Conservation (phyloP, 192 early-diverging fungal species). For the Funneliformis mosseae region DNA sequence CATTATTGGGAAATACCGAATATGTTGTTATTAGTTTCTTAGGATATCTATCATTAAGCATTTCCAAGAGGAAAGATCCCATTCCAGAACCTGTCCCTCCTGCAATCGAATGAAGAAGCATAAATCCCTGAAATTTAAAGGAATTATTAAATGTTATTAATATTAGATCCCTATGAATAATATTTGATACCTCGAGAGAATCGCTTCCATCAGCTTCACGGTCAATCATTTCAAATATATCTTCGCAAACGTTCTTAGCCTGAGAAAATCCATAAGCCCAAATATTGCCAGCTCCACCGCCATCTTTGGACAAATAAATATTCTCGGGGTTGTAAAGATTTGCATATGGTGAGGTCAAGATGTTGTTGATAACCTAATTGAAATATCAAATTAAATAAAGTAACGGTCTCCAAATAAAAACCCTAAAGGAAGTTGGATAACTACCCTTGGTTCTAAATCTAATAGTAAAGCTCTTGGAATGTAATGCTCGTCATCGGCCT, state of each 20-base stretch:
- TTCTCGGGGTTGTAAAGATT: conserved; percentile 98
- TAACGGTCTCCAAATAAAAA: background rate
- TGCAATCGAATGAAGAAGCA: conserved; percentile 95
- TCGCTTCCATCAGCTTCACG: conserved; percentile 95
- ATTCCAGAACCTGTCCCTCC: conserved; percentile 98
- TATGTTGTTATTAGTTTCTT: conserved; percentile 98
- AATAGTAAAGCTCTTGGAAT: conserved; percentile 92
- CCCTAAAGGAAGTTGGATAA: background rate
- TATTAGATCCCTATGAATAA: background rate
- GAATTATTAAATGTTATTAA: background rate
- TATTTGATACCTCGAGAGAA: conserved; percentile 72
- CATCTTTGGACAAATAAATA: conserved; percentile 88
- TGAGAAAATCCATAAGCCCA: conserved; percentile 91
- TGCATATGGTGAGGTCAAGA: conserved; percentile 81
- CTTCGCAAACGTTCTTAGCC: conserved; percentile 87
- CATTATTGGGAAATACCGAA: conserved; percentile 96
- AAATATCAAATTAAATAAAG: background rate
- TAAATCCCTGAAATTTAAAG: conserved; percentile 72
- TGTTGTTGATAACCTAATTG: conserved; percentile 84
- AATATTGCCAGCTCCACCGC: conserved; percentile 97
- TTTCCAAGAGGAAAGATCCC: conserved; percentile 90
- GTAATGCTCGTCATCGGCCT: conserved; percentile 99
- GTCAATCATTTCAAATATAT: conserved; percentile 96
- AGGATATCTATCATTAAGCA: conserved; percentile 92
- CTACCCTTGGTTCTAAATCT: conserved; percentile 91